Evolutionary conservation across 2,329 filamentous ascomycete species (phyloP).

Genomic region (Fusarium sp.): DNA sequence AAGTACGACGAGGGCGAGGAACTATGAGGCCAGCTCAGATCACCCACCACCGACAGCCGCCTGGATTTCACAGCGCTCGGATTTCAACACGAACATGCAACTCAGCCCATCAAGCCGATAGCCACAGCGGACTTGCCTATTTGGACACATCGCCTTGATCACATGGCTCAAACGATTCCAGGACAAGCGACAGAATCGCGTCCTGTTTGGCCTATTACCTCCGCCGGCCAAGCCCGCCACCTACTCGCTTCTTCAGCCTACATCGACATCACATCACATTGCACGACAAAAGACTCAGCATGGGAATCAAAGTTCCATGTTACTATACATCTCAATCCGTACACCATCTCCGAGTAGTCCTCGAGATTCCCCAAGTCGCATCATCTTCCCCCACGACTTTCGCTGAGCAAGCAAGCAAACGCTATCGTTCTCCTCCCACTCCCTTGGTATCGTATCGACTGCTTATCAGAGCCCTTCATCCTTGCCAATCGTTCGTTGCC

Average conservation of each 20-base stretch:
- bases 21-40: not conserved
- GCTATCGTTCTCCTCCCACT: not conserved
- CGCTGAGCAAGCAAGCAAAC: constrained; percentile 21
- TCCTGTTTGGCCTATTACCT: not conserved
- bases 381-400: constrained; percentile 3
- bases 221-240: not conserved
- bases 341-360: constrained; percentile 6
- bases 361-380: constrained; percentile 22
- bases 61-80: not conserved
- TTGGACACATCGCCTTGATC: not conserved
- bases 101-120: not conserved
- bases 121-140: not conserved
- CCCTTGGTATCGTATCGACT: constrained; percentile 19
- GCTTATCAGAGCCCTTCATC: not conserved
- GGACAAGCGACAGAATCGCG: not conserved
- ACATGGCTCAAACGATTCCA: not conserved
- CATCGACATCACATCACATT: not conserved
- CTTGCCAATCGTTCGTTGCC: not conserved
- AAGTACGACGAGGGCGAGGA: not conserved
- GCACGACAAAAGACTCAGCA: not conserved
- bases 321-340: constrained; percentile 15
- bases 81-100: not conserved
- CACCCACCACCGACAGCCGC: not conserved
- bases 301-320: constrained; percentile 17
- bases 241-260: not conserved